Evolutionary conservation across 805 yeast genomes (phyloP).

Genomic region (Hanseniaspora lachancei): DNA sequence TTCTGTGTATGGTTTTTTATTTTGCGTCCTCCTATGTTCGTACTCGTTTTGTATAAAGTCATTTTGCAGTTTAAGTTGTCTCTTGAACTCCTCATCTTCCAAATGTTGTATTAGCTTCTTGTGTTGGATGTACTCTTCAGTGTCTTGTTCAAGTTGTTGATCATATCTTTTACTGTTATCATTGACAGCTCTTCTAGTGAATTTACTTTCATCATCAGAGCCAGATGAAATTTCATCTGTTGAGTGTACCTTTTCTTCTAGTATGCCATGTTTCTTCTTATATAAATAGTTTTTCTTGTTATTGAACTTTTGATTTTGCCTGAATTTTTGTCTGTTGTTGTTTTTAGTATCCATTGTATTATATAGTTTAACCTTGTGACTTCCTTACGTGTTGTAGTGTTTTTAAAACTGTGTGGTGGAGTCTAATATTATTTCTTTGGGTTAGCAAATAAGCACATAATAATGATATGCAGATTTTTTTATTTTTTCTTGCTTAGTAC

Average conservation of each 20-base stretch:
- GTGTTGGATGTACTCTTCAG: slow-evolving; percentile 12
- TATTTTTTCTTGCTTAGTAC: no score
- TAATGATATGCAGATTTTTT: no score
- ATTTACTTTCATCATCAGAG: background rate
- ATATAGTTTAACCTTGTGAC: background rate
- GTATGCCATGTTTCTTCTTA: slow-evolving; percentile 1
- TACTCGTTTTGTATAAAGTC: background rate
- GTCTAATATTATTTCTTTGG: no score
- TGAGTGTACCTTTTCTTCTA: background rate
- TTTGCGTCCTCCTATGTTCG: background rate
- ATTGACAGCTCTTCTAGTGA: background rate
- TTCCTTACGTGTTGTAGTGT: no score
- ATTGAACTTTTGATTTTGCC: slow-evolving; percentile 1
- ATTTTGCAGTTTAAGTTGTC: slow-evolving; percentile 4
- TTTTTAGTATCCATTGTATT: slow-evolving; percentile 1
- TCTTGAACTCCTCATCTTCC: background rate
- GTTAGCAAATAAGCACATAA: no score
- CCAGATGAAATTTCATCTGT: background rate
- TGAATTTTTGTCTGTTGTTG: slow-evolving; percentile 11
- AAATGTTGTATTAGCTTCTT: background rate
- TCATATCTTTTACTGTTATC: slow-evolving; percentile 8
- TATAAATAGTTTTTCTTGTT: slow-evolving; percentile 2
- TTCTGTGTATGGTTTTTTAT: background rate
- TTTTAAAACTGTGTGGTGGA: no score
- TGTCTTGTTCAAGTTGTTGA: slow-evolving; percentile 6